These are phyloP conservation scores for Trametes meyenii DNA, from an alignment of 768 basidiomycete species.

Conservation along the genomic window DNA sequence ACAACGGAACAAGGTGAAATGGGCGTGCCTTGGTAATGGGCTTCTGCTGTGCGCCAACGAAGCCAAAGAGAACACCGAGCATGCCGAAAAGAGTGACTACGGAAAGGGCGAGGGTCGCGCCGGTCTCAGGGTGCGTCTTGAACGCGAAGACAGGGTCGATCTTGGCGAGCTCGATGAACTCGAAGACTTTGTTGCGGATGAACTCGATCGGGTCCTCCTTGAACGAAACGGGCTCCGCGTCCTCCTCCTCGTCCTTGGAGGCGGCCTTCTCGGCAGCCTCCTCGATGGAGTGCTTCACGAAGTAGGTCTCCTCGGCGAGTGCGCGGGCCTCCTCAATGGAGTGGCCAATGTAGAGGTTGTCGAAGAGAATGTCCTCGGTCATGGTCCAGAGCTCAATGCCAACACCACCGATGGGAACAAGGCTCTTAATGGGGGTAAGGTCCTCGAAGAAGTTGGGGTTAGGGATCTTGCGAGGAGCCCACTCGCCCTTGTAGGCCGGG, in stretches of 20 bases:
- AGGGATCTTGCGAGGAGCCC: constrained; percentile 88
- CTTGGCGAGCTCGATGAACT: constrained; percentile 79
- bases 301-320: constrained; percentile 87
- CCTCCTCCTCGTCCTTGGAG: constrained; percentile 44
- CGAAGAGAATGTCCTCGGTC: constrained; percentile 93
- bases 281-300: constrained; percentile 86
- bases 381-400: constrained; percentile 99
- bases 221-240: constrained; percentile 48
- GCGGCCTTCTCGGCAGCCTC: constrained; percentile 57
- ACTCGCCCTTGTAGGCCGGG: constrained; percentile 95
- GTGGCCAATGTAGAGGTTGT: constrained; percentile 94
- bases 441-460: constrained; percentile 96
- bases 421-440: constrained; percentile 72
- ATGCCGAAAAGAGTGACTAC: constrained; percentile 83
- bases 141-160: constrained; percentile 79
- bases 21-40: constrained; percentile 67
- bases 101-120: constrained; percentile 71
- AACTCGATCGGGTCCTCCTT: constrained; percentile 77
- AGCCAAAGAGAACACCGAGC: constrained; percentile 77
- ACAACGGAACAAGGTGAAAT: background rate
- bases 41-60: constrained; percentile 74
- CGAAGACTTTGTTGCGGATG: constrained; percentile 74
- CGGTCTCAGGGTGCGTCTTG: constrained; percentile 88
- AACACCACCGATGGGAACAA: constrained; percentile 90
- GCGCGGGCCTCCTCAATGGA: constrained; percentile 82